These are phyloP conservation scores for Fusarium fujikuroi DNA, from an alignment of 2,329 filamentous ascomycete species.

Conservation along the genomic window DNA sequence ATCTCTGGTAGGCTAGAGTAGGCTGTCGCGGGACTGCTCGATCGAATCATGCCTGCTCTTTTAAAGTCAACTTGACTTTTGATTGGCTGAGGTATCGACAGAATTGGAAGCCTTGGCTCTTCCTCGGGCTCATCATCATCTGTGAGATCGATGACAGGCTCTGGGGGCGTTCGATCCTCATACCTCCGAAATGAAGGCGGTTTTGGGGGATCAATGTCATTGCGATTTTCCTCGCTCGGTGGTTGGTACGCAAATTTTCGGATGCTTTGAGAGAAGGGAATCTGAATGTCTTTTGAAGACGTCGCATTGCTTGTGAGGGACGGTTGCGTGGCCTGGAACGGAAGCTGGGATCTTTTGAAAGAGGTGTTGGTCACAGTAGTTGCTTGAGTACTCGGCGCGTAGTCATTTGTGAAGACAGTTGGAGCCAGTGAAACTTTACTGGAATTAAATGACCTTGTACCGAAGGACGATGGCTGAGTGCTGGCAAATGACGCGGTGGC, in stretches of 20 bases:
- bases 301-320: background rate
- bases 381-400: slow-evolving; percentile 47
- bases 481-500: slow-evolving; percentile 18
- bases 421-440: slow-evolving; percentile 48
- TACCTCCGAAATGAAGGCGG: background rate
- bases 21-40: slow-evolving; percentile 21
- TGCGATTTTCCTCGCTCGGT: background rate
- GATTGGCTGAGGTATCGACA: background rate
- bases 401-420: slow-evolving; percentile 46
- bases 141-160: slow-evolving; percentile 1
- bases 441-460: slow-evolving; percentile 44
- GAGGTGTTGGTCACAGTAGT: slow-evolving; percentile 42
- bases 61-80: slow-evolving; percentile 5
- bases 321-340: background rate
- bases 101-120: slow-evolving; percentile 21
- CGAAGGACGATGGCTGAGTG: slow-evolving; percentile 29
- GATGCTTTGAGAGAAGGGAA: slow-evolving; percentile 19
- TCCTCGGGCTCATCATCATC: slow-evolving; percentile 13
- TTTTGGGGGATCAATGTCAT: background rate
- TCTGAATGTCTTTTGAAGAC: background rate
- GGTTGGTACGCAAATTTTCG: slow-evolving; percentile 20
- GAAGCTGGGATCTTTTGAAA: slow-evolving; percentile 7
- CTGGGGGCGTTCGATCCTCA: slow-evolving; percentile 15
- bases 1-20: slow-evolving; percentile 39
- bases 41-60: background rate